Conservation (phyloP, 2,329 filamentous ascomycete species). For the Ascochyta lentis region DNA sequence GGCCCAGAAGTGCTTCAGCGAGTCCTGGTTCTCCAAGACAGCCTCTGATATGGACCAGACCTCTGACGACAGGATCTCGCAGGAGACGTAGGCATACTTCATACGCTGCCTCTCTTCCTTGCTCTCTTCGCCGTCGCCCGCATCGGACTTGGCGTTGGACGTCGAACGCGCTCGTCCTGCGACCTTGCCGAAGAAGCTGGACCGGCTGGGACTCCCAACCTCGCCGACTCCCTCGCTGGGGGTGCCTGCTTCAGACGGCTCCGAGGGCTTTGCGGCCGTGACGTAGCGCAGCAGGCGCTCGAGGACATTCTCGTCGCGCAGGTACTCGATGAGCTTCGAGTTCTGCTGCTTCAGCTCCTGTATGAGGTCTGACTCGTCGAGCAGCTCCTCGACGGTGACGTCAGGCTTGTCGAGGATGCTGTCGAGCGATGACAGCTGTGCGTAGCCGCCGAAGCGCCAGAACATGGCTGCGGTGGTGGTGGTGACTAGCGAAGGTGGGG, state of each 20-base stretch:
- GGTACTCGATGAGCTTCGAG: constrained; percentile 93
- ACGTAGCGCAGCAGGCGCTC: constrained; percentile 90
- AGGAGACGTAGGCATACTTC: constrained; percentile 91
- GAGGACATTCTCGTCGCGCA: constrained; percentile 85
- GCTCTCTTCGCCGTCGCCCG: constrained; percentile 62
- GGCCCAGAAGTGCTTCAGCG: constrained; percentile 86
- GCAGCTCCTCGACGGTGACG: constrained; percentile 91
- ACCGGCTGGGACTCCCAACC: constrained; percentile 37
- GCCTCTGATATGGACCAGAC: constrained; percentile 97
- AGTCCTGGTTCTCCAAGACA: constrained; percentile 80
- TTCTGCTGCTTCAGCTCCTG: constrained; percentile 99
- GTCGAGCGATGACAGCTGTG: constrained; percentile 95
- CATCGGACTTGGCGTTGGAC: constrained; percentile 51
- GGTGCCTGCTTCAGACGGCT: constrained; percentile 42
- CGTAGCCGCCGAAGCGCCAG: constrained; percentile 99
- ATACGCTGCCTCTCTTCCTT: constrained; percentile 89
- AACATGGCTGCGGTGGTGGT: constrained; percentile 70
- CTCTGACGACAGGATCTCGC: constrained; percentile 92
- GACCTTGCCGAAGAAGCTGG: constrained; percentile 57
- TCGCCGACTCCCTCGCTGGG: constrained; percentile 56
- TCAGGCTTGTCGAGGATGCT: constrained; percentile 94
- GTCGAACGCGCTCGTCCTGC: constrained; percentile 52
- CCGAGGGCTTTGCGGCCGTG: constrained; percentile 72
- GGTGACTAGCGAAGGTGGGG: constrained; percentile 37
- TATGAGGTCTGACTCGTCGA: constrained; percentile 95